A percentile compares a stretch with the other conserved stretches of the same genome.
phyloP scores from a whole-genome alignment of 1,284 basidiomycete species.

The Termitomyces sp. region DNA sequence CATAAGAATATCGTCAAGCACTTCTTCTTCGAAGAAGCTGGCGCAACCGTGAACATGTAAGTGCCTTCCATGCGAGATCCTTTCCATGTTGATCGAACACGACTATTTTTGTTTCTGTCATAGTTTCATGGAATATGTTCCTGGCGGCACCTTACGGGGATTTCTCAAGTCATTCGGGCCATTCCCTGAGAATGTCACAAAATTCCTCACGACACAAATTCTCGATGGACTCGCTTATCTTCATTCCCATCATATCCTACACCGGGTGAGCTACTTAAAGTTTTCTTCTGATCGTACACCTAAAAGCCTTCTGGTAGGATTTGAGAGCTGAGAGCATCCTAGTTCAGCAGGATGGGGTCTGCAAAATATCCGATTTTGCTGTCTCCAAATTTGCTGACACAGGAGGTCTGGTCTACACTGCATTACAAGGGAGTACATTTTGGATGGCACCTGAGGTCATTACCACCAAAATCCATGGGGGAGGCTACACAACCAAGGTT shows the following conservation, averaged over 20 bases:
- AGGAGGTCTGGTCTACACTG: conserved; percentile 62
- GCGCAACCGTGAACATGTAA: conserved; percentile 13
- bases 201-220: conserved; percentile 79
- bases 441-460: conserved; percentile 93
- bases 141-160: conserved; percentile 80
- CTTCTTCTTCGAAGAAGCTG: conserved; percentile 10
- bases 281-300: neutral
- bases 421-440: conserved; percentile 76
- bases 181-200: conserved; percentile 75
- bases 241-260: conserved; percentile 74
- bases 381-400: conserved; percentile 74
- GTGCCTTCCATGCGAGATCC: neutral
- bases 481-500: conserved; percentile 70
- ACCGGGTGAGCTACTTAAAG: conserved; percentile 47
- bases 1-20: conserved; percentile 15
- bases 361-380: conserved; percentile 89
- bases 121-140: conserved; percentile 85
- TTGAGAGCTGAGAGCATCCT: conserved; percentile 87
- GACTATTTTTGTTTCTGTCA: neutral
- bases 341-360: conserved; percentile 74
- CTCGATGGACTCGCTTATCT: conserved; percentile 79
- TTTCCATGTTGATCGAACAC: neutral
- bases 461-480: conserved; percentile 50
- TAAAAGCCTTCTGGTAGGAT: conserved; percentile 40
- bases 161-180: conserved; percentile 75